Base-by-base conservation (phyloP, 805 yeast species). In the Sungouiozyma intestinalis region DNA sequence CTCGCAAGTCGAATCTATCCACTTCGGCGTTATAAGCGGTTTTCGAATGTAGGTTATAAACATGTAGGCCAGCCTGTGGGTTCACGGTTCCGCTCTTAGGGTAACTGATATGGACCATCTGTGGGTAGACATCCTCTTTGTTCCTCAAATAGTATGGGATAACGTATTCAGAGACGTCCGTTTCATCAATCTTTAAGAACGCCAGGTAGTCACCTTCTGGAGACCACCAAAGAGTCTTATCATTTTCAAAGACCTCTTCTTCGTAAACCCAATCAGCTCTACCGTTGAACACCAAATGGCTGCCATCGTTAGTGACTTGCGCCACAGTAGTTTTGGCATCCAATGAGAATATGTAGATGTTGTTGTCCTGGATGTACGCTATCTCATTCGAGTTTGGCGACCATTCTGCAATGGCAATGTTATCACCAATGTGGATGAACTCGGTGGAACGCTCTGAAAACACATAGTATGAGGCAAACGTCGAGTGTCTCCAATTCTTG, bases 241-340 rank as follows among this genome's bases (percentile, higher is more conserved):
- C 86, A 18, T 75, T 72, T 31, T 75, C 77, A 41, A 83, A 71
- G 1, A 86, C 92, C 60, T 86, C 96, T 51, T 86, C 96, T 55
- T 87, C 96, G 51, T 86, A 86, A 6, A 85, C 94, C 96, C 96
- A 86, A 56, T 86, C 95, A 0, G 95, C 94, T 46, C 80, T 79
- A 2, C 95, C 96, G 56, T 87, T 82, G 63, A 86, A 85, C 6
- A 85, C 67, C 48, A 76, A 71, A 1, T 67, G 71, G 29, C 79
- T 77, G 14, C 95, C 95, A 53, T 83, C 92, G 34, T 46, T 45
- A 0, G 96, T 83, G 13, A 84, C 63, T 48, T 77, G 79, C 4
- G 53, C 63, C 0, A 65, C 51, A 0, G 64, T 48, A 16, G 57
- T 16, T 31, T 48, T 44, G 47, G 57, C 35, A 3, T 40, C 37